Evolutionary conservation across 768 basidiomycete genomes (phyloP).

Genomic region (Trametes sanguinea): DNA sequence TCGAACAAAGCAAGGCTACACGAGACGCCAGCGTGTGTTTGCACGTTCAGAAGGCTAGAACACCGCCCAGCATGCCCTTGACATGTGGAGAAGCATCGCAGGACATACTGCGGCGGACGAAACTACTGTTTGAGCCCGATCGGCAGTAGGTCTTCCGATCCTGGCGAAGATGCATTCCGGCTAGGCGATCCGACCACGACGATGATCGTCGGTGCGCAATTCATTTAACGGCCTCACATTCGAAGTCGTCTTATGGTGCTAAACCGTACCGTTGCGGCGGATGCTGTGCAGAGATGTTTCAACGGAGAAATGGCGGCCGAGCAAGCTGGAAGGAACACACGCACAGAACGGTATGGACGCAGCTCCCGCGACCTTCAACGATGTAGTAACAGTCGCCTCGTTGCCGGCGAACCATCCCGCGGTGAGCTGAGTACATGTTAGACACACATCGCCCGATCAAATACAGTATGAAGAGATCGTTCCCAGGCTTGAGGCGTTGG

Average conservation of each 20-base stretch:
- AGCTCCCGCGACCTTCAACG: constrained; percentile 5
- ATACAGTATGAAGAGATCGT: not conserved
- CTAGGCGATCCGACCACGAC: constrained; percentile 6
- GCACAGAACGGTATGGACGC: not conserved
- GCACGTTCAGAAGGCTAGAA: not conserved
- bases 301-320: not conserved
- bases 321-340: not conserved
- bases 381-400: not conserved
- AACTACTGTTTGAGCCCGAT: not conserved
- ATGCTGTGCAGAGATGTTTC: constrained; percentile 6
- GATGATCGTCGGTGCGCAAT: constrained; percentile 6
- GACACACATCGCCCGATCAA: not conserved
- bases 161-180: not conserved
- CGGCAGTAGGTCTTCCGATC: not conserved
- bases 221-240: constrained; percentile 12
- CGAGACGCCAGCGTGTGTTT: constrained; percentile 6
- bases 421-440: not conserved
- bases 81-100: not conserved
- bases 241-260: not conserved
- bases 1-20: not conserved
- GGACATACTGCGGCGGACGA: not conserved
- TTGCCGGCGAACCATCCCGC: constrained; percentile 5
- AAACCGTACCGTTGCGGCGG: not conserved
- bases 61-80: not conserved
- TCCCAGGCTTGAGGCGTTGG: not conserved